Base-by-base conservation (phyloP, 805 yeast species). In the Lipomyces anomalus region DNA sequence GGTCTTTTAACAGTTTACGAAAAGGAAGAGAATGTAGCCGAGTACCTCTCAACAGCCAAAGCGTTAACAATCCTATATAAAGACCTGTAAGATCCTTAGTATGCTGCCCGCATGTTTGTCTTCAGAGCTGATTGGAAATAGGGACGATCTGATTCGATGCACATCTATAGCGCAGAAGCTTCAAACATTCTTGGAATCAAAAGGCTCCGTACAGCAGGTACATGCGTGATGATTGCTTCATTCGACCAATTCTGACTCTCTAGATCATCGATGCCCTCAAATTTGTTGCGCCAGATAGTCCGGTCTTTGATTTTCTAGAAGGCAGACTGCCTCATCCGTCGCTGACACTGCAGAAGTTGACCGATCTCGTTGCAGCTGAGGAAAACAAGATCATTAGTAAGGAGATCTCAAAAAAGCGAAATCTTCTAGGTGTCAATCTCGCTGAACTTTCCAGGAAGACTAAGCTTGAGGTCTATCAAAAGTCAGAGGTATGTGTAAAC, bases 1-100 rank as follows among this genome's bases (percentile, higher is more conserved):
- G 97, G 97, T 1, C 70, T 81, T 48, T 65, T 79, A 32, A 44
- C 50, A 7, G 41, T 61, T 3, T 55, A 58, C 35, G 57, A 56
- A 16, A 47, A 43, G 7, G 40, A 30, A n/a, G 50, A 56, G 11
- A 49, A 59, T 21, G 47, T 45, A 17, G 21, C 32, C 3, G 47
- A 42, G 7, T 55, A 55, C 36, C 43, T 65, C 7, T 52, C 56
- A 1, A 47, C 59, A 1, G 34, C 53, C 3, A 47, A 47, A 18
- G 52, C 50, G 6, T 38, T 59, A 38, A 38, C 60, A 7, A 30
- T 47, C 22, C 22, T 57, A 35, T 53, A 47, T 21, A 52, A 52
- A 32, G 41, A 46, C 11, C 11, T 26, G 53, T 49, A 34, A 22
- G 53, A 26, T 26, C 16, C 32, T 28, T 16, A 13, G 34, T 21